A percentile compares a stretch with the other conserved stretches of the same genome.
phyloP scores from a whole-genome alignment of 805 yeast species.

The Candida jianshihensis region DNA sequence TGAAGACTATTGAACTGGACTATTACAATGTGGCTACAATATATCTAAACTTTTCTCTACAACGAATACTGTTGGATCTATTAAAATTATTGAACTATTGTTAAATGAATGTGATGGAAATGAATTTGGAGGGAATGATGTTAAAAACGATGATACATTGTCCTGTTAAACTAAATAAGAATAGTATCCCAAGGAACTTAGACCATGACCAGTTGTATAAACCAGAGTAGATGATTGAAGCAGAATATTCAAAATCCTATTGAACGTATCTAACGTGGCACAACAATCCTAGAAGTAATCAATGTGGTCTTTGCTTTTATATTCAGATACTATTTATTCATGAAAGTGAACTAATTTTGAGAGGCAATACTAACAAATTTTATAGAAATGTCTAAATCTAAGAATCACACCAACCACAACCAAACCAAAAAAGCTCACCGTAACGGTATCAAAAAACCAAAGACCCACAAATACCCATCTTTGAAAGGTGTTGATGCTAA shows the following conservation, averaged over 20 bases:
- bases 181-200: background rate
- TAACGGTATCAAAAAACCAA: slow-evolving; percentile 99
- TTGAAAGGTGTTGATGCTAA: slow-evolving; percentile 98
- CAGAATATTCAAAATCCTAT: background rate
- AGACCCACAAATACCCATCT: slow-evolving; percentile 96
- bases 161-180: no score
- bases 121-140: background rate
- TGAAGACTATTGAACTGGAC: no score
- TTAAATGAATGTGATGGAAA: no score
- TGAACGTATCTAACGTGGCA: background rate
- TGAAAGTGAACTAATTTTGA: background rate
- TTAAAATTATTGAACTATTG: background rate
- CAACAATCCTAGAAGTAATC: no score
- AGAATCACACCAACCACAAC: slow-evolving; percentile 99
- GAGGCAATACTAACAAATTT: slow-evolving; percentile 23
- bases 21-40: no score
- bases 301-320: no score
- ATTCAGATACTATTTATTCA: background rate
- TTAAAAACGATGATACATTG: no score
- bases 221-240: background rate
- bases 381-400: slow-evolving; percentile 88
- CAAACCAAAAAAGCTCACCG: slow-evolving; percentile 99
- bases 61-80: background rate
- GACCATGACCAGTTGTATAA: background rate
- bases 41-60: no score